Percentiles rank a stretch among this genome's conserved stretches.
phyloP scores from a whole-genome alignment of 2,329 filamentous ascomycete species.

The Metarhizium guizhouense region DNA sequence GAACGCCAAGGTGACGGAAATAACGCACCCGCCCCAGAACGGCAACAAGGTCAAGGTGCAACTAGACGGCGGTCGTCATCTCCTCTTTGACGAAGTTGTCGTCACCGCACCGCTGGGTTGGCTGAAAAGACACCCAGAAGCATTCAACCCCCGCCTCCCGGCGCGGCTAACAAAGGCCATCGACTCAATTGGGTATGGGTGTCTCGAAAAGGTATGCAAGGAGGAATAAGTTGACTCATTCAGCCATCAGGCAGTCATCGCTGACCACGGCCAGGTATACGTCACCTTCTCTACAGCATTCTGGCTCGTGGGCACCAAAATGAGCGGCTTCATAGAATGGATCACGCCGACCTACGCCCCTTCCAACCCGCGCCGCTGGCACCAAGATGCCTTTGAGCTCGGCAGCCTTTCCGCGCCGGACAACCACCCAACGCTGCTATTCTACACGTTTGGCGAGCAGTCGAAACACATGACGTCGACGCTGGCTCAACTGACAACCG shows the following conservation, averaged over 20 bases:
- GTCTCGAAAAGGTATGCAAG: constrained; percentile 53
- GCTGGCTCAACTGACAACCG: constrained; percentile 30
- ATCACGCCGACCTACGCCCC: constrained; percentile 59
- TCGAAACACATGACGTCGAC: constrained; percentile 43
- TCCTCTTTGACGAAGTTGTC: constrained; percentile 59
- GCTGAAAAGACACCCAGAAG: constrained; percentile 49
- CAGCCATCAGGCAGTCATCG: too few species aligned
- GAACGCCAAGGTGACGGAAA: constrained; percentile 35
- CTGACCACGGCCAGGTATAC: constrained; percentile 32
- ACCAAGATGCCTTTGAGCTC: constrained; percentile 70
- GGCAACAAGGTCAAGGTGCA: constrained; percentile 23
- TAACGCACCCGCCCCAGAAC: constrained; percentile 23
- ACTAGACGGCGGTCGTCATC: constrained; percentile 32
- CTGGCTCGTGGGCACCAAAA: constrained; percentile 47
- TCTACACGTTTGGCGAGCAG: constrained; percentile 66
- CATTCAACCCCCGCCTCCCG: constrained; percentile 54
- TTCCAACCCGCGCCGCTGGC: constrained; percentile 57
- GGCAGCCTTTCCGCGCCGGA: constrained; percentile 49
- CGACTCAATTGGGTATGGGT: constrained; percentile 57
- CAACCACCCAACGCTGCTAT: constrained; percentile 74
- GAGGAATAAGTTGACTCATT: neutral
- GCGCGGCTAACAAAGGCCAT: constrained; percentile 51
- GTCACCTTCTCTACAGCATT: constrained; percentile 68
- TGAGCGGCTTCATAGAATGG: constrained; percentile 68
- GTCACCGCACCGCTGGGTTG: constrained; percentile 61